These are phyloP conservation scores for Phytopythium aichiense DNA, from an alignment of 352 stramenopile species.

Conservation along the genomic window DNA sequence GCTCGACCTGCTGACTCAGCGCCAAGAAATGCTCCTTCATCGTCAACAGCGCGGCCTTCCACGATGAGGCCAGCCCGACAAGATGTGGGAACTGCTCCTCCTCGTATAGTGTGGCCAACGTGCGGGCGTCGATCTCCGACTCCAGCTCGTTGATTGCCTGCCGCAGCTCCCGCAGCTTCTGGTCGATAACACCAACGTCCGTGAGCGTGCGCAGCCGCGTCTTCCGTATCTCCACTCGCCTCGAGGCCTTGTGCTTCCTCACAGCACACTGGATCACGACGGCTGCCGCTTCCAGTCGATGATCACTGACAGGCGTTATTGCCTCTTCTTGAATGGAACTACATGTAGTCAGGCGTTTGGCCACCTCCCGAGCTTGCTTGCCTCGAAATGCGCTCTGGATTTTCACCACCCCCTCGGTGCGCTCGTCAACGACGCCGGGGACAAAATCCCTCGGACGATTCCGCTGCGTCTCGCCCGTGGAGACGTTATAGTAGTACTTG, in stretches of 20 bases:
- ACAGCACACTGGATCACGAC: slow-evolving; percentile 57
- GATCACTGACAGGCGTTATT: slow-evolving; percentile 3
- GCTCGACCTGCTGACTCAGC: slow-evolving; percentile 24
- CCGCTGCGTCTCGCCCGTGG: slow-evolving; percentile 35
- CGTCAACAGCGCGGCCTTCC: slow-evolving; percentile 18
- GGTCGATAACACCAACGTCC: slow-evolving; percentile 21
- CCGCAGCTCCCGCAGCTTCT: slow-evolving; percentile 37
- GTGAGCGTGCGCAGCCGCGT: slow-evolving; percentile 25
- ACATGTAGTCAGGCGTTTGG: slow-evolving; percentile 15
- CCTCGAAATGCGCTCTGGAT: slow-evolving; percentile 55
- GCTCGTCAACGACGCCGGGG: slow-evolving; percentile 21
- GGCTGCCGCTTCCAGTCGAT: slow-evolving; percentile 29
- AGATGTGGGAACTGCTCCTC: slow-evolving; percentile 34
- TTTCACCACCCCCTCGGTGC: slow-evolving; percentile 31
- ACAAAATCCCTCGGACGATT: slow-evolving; percentile 35
- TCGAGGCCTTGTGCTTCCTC: slow-evolving; percentile 30
- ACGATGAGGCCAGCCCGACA: slow-evolving; percentile 21
- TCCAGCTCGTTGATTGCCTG: slow-evolving; percentile 41
- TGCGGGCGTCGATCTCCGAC: slow-evolving; percentile 26
- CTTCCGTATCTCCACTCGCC: slow-evolving; percentile 23
- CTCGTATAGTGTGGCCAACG: slow-evolving; percentile 19
- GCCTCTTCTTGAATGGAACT: background rate
- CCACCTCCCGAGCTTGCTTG: slow-evolving; percentile 32
- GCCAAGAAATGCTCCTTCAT: slow-evolving; percentile 34
- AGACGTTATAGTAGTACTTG: slow-evolving; percentile 52